Evolutionary conservation across 2,329 filamentous ascomycete species (phyloP), one percentile per base, ranked within the genome.

Genomic region (Aspergillus ochraceoroseus): DNA sequence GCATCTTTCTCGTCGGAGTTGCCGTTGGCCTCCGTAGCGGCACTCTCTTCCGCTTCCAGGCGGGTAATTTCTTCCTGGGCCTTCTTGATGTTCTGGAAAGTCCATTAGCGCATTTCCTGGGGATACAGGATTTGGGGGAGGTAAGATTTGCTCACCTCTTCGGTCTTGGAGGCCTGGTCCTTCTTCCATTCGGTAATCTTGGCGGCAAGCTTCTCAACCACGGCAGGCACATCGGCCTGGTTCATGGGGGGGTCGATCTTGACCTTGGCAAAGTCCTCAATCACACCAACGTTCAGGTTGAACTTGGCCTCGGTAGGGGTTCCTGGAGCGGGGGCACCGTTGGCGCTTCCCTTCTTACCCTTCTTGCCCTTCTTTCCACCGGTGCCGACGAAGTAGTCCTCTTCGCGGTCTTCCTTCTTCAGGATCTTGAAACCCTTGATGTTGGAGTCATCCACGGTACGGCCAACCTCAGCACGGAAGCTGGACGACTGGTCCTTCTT

Each of bases 81-180:
- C 70, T 95, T 95, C 50, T 87, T 86, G 47, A 96, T 83, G 75
- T 98, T 98, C 92, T 96, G n/a, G n/a, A n/a, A n/a, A n/a, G n/a
- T n/a, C n/a, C n/a, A n/a, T n/a, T n/a, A n/a, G n/a, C n/a, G n/a
- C n/a, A n/a, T n/a, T n/a, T n/a, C n/a, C n/a, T n/a, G n/a, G n/a
- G n/a, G n/a, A n/a, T n/a, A n/a, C n/a, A n/a, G n/a, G n/a, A n/a
- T n/a, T n/a, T n/a, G n/a, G n/a, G n/a, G n/a, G n/a, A n/a, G n/a
- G n/a, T 22, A 22, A 9, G 20, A 9, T 22, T 22, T 22, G 70
- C 83, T 74, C 71, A 95, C 92, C 72, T 87, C 84, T 64, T 92
- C 79, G 13, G 92, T 98, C 76, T 95, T 87, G 51, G 79, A 75
- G 43, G 83, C 79, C 73, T 96, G 92, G 69, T 95, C 85, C 37